Percentiles rank a stretch among this genome's conserved stretches.
Evolutionary conservation across 805 yeast species (phyloP).

Genomic region (Candida krabiensis): DNA sequence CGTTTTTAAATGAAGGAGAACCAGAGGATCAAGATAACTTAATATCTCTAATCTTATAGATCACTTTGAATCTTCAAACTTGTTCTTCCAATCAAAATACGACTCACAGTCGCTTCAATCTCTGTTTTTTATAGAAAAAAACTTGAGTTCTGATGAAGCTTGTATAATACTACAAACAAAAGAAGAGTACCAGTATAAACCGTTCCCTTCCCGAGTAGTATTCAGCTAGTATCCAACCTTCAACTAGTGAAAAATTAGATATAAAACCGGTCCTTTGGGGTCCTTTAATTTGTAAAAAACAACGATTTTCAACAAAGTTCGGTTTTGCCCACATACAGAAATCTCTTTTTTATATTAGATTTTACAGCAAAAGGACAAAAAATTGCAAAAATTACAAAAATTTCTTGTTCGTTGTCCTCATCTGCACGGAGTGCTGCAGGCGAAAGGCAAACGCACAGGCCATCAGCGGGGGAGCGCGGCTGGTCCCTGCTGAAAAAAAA

Average conservation of each 20-base stretch:
- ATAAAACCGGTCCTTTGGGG: conserved; percentile 11
- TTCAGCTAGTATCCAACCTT: conserved; percentile 7
- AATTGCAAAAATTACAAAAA: too few relatives aligned
- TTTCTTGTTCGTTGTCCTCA: too few relatives aligned
- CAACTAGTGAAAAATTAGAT: conserved; percentile 17
- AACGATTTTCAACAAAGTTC: too few relatives aligned
- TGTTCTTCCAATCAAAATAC: conserved; percentile 8
- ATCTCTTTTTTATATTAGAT: too few relatives aligned
- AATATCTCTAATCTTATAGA: conserved; percentile 29
- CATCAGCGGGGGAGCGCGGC: too few relatives aligned
- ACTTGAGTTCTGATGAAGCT: conserved; percentile 10
- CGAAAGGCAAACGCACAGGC: too few relatives aligned
- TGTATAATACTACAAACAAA: conserved; percentile 9
- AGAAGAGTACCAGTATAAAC: conserved; percentile 8
- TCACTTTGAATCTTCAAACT: too few relatives aligned
- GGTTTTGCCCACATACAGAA: too few relatives aligned
- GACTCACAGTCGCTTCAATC: too few relatives aligned
- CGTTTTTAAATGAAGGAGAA: background rate
- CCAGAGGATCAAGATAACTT: conserved; percentile 19
- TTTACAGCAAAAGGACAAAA: too few relatives aligned
- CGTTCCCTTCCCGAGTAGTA: background rate
- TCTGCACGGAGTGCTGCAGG: too few relatives aligned
- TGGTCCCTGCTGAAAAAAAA: too few relatives aligned
- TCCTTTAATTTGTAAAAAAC: conserved; percentile 8
- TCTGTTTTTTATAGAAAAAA: background rate